phyloP scores from a whole-genome alignment of 1,139 yeast genomes.

The Yamadazyma buinensis region DNA sequence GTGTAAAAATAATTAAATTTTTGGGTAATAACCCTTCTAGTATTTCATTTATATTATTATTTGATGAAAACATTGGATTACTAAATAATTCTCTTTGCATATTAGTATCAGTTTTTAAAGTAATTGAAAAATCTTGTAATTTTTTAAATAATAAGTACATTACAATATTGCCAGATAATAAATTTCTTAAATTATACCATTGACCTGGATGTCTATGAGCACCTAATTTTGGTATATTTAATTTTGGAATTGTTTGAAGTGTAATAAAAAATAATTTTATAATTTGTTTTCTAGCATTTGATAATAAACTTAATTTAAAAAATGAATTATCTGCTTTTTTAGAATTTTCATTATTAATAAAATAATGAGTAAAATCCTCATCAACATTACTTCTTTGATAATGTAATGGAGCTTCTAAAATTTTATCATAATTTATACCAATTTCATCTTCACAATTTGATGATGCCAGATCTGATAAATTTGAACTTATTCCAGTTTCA shows the following conservation, averaged over 20 bases:
- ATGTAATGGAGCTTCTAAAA: slow-evolving; percentile 27
- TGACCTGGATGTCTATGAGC: slow-evolving; percentile 42
- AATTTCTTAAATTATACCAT: slow-evolving; percentile 40
- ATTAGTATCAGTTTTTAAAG: slow-evolving; percentile 7
- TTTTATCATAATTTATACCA: slow-evolving; percentile 24
- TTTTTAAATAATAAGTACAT: slow-evolving; percentile 36
- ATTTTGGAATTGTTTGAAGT: slow-evolving; percentile 28
- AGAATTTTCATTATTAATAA: slow-evolving; percentile 13
- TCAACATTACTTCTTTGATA: slow-evolving; percentile 27
- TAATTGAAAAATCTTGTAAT: slow-evolving; percentile 20
- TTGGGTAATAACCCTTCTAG: slow-evolving; percentile 20
- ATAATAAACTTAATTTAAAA: slow-evolving; percentile 15
- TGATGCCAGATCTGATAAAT: slow-evolving; percentile 10
- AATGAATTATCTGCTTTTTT: slow-evolving; percentile 10
- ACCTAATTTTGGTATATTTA: slow-evolving; percentile 34
- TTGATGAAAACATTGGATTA: slow-evolving; percentile 9
- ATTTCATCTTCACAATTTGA: slow-evolving; percentile 7
- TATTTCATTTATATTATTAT: slow-evolving; percentile 11
- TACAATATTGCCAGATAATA: slow-evolving; percentile 36
- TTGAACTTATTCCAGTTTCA: neutral
- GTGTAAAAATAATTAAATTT: slow-evolving; percentile 20
- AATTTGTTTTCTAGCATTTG: slow-evolving; percentile 20
- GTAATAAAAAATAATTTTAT: slow-evolving; percentile 24
- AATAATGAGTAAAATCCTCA: slow-evolving; percentile 31
- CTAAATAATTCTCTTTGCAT: slow-evolving; percentile 6